A percentile compares a stretch with the other conserved stretches of the same genome.
Conservation (phyloP, 257 asterid species). For the Gentiana macrophylla region DNA sequence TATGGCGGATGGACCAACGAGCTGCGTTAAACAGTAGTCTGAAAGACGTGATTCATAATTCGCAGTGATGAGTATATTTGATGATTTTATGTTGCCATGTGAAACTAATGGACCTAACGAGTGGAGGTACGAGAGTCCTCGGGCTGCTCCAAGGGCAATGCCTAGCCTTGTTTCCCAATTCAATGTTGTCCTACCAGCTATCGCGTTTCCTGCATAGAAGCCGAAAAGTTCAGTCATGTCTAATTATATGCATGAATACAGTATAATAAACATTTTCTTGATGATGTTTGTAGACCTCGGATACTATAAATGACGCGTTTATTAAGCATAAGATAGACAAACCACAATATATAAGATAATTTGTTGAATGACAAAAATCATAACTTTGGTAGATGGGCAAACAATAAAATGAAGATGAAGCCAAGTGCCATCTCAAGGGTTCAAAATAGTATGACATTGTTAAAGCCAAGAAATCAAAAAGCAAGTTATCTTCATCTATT, state of each 20-base stretch:
- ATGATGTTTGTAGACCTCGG: not conserved
- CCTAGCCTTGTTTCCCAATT: slow-evolving; percentile 43
- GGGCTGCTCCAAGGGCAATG: slow-evolving; percentile 41
- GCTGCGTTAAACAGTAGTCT: slow-evolving; percentile 38
- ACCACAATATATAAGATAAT: not conserved
- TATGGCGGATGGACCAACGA: slow-evolving; percentile 28
- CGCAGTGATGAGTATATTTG: slow-evolving; percentile 36
- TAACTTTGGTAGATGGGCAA: not conserved
- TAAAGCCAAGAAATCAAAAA: too few species aligned
- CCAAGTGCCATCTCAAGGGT: not conserved
- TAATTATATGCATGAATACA: not conserved
- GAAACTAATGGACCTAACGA: slow-evolving; percentile 31
- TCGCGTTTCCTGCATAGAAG: slow-evolving; percentile 28
- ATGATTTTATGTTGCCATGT: slow-evolving; percentile 50
- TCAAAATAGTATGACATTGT: too few species aligned
- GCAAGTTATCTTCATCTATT: too few species aligned
- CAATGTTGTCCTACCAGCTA: slow-evolving; percentile 38
- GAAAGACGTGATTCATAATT: slow-evolving; percentile 35
- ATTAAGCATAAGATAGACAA: not conserved
- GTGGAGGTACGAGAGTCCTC: slow-evolving; percentile 38
- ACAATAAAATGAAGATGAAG: not conserved
- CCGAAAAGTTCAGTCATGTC: not conserved
- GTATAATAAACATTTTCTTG: not conserved
- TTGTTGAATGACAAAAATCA: not conserved
- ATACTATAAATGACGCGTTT: not conserved